Conservation (phyloP, 2,329 filamentous ascomycete genomes). For the Diaporthe humulicola region DNA sequence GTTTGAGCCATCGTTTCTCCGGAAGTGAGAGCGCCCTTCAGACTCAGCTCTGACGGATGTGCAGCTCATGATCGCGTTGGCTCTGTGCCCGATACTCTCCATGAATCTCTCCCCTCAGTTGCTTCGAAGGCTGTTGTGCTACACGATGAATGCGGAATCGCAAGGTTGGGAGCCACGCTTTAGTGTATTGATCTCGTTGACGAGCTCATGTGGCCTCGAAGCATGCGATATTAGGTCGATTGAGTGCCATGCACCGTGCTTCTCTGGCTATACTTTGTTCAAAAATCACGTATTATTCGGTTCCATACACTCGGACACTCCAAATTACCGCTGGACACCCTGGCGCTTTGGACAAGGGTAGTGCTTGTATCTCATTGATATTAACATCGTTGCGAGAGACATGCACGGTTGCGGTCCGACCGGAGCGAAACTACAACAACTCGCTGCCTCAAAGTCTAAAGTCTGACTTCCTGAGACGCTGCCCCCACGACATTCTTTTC, state of each 20-base stretch:
- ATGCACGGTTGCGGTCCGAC: not conserved
- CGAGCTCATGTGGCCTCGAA: not conserved
- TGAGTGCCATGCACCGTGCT: not conserved
- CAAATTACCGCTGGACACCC: not conserved
- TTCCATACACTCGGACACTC: not conserved
- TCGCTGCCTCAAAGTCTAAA: not conserved
- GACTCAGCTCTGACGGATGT: not conserved
- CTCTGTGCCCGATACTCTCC: not conserved
- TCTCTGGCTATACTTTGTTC: not conserved
- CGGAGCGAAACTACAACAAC: not conserved
- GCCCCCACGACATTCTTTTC: no score
- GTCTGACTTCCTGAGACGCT: no score
- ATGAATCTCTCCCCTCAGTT: not conserved
- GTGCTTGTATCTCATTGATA: not conserved
- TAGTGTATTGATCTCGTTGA: not conserved
- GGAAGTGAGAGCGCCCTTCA: not conserved
- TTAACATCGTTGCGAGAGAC: not conserved
- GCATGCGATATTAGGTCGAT: not conserved
- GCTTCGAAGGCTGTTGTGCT: not conserved
- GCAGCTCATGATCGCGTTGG: not conserved
- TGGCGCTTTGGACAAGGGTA: not conserved
- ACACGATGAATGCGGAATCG: not conserved
- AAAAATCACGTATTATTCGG: not conserved
- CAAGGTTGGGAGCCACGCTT: not conserved
- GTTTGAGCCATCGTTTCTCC: not conserved